Evolutionary conservation across 2,329 filamentous ascomycete genomes (phyloP).

Genomic region (Aureobasidium sp.): DNA sequence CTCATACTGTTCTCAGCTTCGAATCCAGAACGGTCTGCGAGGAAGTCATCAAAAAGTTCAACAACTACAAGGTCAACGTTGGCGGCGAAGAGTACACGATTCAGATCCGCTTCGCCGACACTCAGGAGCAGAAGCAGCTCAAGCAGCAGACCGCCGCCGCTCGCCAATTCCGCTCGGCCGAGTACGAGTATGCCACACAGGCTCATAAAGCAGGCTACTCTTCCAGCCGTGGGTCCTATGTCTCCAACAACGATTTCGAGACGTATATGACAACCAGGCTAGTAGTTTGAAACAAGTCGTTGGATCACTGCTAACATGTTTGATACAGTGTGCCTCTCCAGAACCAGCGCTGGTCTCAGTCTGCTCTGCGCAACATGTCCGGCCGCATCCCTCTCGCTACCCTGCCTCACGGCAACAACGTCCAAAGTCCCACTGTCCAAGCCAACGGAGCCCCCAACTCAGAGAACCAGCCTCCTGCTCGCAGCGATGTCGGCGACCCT

Average conservation of each 20-base stretch:
- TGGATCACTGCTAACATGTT: background rate
- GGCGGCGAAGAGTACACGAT: slow-evolving; percentile 71
- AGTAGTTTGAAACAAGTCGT: background rate
- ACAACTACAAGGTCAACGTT: slow-evolving; percentile 56
- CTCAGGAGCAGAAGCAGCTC: slow-evolving; percentile 89
- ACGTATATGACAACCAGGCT: slow-evolving; percentile 28
- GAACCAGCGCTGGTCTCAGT: slow-evolving; percentile 32
- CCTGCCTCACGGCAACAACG: slow-evolving; percentile 24
- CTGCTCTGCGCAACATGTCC: slow-evolving; percentile 23
- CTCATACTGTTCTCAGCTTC: slow-evolving; percentile 54
- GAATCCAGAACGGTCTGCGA: slow-evolving; percentile 85
- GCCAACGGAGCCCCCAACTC: slow-evolving; percentile 6
- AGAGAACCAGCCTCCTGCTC: slow-evolving; percentile 17
- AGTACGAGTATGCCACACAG: slow-evolving; percentile 54
- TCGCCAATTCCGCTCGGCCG: slow-evolving; percentile 89
- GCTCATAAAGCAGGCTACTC: slow-evolving; percentile 26
- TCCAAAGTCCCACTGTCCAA: slow-evolving; percentile 19
- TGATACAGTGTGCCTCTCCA: slow-evolving; percentile 25
- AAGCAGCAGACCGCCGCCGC: slow-evolving; percentile 95
- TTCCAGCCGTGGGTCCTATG: slow-evolving; percentile 7
- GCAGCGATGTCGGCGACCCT: slow-evolving; percentile 13
- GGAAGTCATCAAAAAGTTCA: slow-evolving; percentile 77
- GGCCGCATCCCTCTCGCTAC: slow-evolving; percentile 22
- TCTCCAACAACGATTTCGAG: slow-evolving; percentile 33
- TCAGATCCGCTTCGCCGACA: slow-evolving; percentile 95